These are phyloP conservation scores for Capsicum rhomboideum DNA, from an alignment of 257 asterid species.

Conservation along the genomic window DNA sequence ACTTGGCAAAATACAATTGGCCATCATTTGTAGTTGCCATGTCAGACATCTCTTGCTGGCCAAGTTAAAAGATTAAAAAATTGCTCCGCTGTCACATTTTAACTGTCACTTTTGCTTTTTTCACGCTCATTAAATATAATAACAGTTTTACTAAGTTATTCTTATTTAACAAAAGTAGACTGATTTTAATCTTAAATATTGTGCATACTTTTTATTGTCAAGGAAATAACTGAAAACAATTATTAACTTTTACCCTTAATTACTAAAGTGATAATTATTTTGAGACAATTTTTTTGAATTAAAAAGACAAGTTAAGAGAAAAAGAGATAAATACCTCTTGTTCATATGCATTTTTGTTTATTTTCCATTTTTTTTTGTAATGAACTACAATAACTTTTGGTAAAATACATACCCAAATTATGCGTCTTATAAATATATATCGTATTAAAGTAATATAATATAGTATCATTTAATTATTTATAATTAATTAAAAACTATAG, in stretches of 20 bases:
- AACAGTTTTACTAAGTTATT: too few species aligned
- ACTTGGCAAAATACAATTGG: not conserved
- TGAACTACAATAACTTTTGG: not conserved
- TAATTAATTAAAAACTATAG: not conserved
- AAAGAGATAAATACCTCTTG: not conserved
- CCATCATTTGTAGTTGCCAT: not conserved
- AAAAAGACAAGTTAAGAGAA: not conserved
- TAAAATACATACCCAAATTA: not conserved
- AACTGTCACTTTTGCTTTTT: too few species aligned
- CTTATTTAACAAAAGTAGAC: too few species aligned
- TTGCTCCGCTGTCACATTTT: not conserved
- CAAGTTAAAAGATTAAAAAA: not conserved
- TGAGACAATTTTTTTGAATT: too few species aligned
- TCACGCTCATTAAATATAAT: too few species aligned
- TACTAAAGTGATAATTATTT: too few species aligned
- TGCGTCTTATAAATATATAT: not conserved
- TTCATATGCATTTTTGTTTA: not conserved
- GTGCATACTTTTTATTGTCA: not conserved
- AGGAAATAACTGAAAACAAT: too few species aligned
- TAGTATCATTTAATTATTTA: not conserved
- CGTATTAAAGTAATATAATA: not conserved
- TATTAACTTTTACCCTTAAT: too few species aligned
- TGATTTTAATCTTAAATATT: too few species aligned
- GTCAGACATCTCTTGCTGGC: not conserved
- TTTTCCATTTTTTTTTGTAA: not conserved